These are phyloP conservation scores for Thraustotheca clavata DNA, from an alignment of 352 stramenopile genomes.

Conservation along the genomic window DNA sequence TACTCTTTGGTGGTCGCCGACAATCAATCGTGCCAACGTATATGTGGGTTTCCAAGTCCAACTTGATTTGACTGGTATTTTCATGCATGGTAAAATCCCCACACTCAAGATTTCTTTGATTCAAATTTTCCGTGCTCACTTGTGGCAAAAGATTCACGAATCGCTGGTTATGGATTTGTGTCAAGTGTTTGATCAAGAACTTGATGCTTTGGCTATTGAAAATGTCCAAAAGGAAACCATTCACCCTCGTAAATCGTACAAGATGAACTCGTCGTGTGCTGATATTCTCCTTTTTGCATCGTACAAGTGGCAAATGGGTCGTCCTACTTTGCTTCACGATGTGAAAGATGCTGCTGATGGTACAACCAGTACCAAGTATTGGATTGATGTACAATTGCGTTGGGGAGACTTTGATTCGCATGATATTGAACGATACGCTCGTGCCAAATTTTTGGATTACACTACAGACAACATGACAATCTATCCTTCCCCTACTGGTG, in stretches of 20 bases:
- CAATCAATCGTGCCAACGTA: conserved; percentile 99
- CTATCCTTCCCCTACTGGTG: conserved; percentile 98
- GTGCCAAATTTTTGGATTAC: conserved; percentile 99
- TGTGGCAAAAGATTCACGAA: conserved; percentile 99
- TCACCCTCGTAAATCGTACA: conserved; percentile 99
- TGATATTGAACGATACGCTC: conserved; percentile 98
- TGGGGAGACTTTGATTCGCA: conserved; percentile 99
- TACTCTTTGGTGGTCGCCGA: conserved; percentile 99
- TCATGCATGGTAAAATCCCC: conserved; percentile 99
- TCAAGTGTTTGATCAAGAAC: conserved; percentile 99
- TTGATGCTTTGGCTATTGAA: conserved; percentile 99
- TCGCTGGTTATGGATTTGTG: conserved; percentile 95
- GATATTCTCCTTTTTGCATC: conserved; percentile 98
- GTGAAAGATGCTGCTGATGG: conserved; percentile 97
- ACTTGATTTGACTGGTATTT: conserved; percentile 99
- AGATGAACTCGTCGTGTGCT: conserved; percentile 99
- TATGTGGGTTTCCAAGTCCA: conserved; percentile 99
- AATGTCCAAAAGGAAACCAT: conserved; percentile 99
- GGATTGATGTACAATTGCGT: conserved; percentile 99
- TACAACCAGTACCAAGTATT: conserved; percentile 97
- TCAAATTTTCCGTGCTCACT: conserved; percentile 96
- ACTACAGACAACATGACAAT: conserved; percentile 99
- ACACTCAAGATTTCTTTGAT: conserved; percentile 99
- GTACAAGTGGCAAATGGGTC: conserved; percentile 97
- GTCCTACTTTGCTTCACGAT: conserved; percentile 82